Evolutionary conservation across 2,329 filamentous ascomycete species (phyloP), one percentile per base, ranked within the genome.

Genomic region (Pleochaeta shiraiana): DNA sequence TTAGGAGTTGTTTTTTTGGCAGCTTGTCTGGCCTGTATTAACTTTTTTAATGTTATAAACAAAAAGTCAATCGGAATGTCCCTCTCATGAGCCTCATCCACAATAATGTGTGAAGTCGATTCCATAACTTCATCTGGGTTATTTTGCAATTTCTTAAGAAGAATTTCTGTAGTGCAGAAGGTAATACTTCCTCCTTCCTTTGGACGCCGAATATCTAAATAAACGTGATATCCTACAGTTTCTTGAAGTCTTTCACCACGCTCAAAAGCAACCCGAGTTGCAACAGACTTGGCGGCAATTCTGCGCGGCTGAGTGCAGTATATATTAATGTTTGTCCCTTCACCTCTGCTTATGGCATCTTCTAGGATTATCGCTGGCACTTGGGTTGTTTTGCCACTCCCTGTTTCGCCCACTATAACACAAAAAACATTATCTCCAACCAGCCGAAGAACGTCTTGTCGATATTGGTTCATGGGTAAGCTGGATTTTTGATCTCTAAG

Each of bases 351-450:
- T 68, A 95, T 95, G 66, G 95, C 77, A 70, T 95, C 87, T 70
- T 97, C 92, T 0, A 97, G 78, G 57, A 98, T 80, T 73, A 97
- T 96, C 73, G 97, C 93, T 39, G 97, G 89, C 1, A 90, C 91
- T 74, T 98, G 93, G 0, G 92, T 97, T 63, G 88, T 95, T 74
- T 97, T 97, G 72, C 92, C 92, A 31, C 88, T 95, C 63, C 92
- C 92, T 1, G 92, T 97, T 75, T 96, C 91, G 67, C 92, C 92
- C 45, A 90, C 92, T 69, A 97, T 90, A 71, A 98, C 95, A 1
- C 89, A 95, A 64, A 96, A 89, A 73, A 95, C 84, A 70, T 91
- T 84, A 2, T 79, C 76, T 34, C 80, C 79, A 63, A 97, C 86
- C 14, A 92, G 91, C 69, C 93, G 82, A 67, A 96, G 84, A 33